These are phyloP conservation scores for Cicer judaicum DNA, from an alignment of 306 rosid genomes.

Conservation along the genomic window DNA sequence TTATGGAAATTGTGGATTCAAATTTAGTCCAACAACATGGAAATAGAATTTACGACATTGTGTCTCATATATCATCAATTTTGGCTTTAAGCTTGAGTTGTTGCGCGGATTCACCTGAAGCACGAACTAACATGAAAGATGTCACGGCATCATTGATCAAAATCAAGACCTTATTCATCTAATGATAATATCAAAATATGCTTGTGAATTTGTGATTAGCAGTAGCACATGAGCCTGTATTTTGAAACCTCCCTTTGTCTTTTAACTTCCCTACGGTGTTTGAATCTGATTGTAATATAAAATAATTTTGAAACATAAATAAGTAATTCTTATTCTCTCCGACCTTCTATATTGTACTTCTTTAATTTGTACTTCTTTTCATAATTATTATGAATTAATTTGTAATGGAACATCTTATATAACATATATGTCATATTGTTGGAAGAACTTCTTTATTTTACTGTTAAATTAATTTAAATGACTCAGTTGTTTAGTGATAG, in stretches of 20 bases:
- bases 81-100: constrained; percentile 28
- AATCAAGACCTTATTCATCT: neutral
- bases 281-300: constrained; percentile 13
- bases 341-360: neutral
- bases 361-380: no score
- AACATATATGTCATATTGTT: no score
- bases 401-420: no score
- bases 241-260: neutral
- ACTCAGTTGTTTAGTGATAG: no score
- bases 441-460: no score
- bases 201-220: neutral
- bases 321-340: neutral
- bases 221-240: neutral
- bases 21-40: constrained; percentile 17
- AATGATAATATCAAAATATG: neutral
- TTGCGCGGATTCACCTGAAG: constrained; percentile 10
- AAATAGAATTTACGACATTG: neutral
- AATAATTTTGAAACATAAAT: neutral
- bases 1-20: constrained; percentile 35
- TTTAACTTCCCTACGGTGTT: neutral
- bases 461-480: no score
- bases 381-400: no score
- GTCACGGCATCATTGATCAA: constrained; percentile 15
- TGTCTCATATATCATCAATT: constrained; percentile 5
- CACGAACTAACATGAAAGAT: constrained; percentile 7